Conservation (phyloP, 148 eudicot genomes). For the Dysphania ambrosioides region DNA sequence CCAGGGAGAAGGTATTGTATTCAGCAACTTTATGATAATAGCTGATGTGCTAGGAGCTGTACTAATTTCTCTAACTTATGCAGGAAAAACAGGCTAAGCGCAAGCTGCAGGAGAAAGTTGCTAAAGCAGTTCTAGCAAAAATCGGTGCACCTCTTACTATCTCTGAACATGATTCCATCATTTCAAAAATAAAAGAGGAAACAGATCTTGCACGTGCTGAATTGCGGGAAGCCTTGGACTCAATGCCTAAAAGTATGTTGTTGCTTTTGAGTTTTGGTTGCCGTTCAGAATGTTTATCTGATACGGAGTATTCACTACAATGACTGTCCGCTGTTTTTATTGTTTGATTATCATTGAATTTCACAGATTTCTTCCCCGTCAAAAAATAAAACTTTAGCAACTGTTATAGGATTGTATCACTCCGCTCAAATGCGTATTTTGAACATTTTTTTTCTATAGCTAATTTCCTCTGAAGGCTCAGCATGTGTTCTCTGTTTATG, state of each 20-base stretch:
- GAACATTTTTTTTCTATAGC: too few relatives aligned
- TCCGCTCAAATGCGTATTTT: neutral
- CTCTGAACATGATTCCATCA: slow-evolving; percentile 62
- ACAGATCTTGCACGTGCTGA: slow-evolving; percentile 56
- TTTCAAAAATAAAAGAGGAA: slow-evolving; percentile 47
- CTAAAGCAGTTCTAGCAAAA: slow-evolving; percentile 46
- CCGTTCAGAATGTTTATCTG: neutral
- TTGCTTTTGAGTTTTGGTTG: neutral
- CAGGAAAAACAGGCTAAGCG: slow-evolving; percentile 64
- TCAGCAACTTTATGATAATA: neutral
- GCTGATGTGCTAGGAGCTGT: neutral
- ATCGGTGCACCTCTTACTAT: slow-evolving; percentile 56
- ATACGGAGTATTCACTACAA: neutral
- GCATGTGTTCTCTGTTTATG: neutral
- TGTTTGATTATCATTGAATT: neutral
- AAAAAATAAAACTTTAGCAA: too few relatives aligned
- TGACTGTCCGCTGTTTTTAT: neutral
- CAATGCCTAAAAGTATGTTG: slow-evolving; percentile 54
- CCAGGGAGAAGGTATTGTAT: slow-evolving; percentile 60
- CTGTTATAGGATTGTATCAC: neutral
- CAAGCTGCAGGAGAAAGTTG: slow-evolving; percentile 60
- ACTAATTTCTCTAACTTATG: slow-evolving; percentile 13
- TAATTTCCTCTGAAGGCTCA: neutral
- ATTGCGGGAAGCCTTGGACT: slow-evolving; percentile 43
- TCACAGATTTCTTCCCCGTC: neutral